Conservation (phyloP, 2,329 filamentous ascomycete genomes). For the Fusarium caatingaense region DNA sequence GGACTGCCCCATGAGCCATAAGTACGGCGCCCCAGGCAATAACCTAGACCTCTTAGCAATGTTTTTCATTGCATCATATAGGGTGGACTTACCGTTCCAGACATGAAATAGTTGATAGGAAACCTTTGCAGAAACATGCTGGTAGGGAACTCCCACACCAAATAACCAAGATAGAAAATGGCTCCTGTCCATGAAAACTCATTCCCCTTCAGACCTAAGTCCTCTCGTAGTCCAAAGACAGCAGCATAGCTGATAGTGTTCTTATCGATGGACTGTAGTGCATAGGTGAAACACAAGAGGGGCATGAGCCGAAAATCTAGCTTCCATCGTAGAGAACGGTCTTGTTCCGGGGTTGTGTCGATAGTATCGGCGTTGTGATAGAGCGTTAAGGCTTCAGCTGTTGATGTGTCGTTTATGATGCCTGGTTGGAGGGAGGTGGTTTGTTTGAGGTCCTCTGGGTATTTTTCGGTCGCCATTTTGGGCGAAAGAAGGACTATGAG, state of each 20-base stretch:
- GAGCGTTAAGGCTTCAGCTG: not conserved
- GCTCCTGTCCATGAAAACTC: constrained; percentile 14
- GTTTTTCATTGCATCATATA: too few species aligned
- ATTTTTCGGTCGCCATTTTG: constrained; percentile 5
- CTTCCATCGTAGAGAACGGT: not conserved
- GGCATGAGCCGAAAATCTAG: constrained; percentile 7
- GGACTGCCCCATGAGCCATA: constrained; percentile 13
- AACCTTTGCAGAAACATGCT: constrained; percentile 8
- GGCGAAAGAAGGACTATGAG: too few species aligned
- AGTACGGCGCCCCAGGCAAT: constrained; percentile 6
- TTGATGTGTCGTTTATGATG: constrained; percentile 6
- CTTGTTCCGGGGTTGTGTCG: not conserved
- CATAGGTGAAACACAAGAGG: not conserved
- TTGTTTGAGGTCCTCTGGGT: not conserved
- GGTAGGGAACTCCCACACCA: constrained; percentile 8
- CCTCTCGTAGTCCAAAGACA: not conserved
- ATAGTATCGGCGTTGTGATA: not conserved
- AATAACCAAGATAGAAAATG: constrained; percentile 3
- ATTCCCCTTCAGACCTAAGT: not conserved
- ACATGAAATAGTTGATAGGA: constrained; percentile 16
- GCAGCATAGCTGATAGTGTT: constrained; percentile 18
- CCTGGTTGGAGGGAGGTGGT: not conserved
- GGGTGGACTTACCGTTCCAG: constrained; percentile 11
- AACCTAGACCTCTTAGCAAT: not conserved
- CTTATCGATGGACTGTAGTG: constrained; percentile 8